A percentile compares a stretch with the other conserved stretches of the same genome.
phyloP scores from a whole-genome alignment of 2,329 filamentous ascomycete species.

The Penicillium concentricum region DNA sequence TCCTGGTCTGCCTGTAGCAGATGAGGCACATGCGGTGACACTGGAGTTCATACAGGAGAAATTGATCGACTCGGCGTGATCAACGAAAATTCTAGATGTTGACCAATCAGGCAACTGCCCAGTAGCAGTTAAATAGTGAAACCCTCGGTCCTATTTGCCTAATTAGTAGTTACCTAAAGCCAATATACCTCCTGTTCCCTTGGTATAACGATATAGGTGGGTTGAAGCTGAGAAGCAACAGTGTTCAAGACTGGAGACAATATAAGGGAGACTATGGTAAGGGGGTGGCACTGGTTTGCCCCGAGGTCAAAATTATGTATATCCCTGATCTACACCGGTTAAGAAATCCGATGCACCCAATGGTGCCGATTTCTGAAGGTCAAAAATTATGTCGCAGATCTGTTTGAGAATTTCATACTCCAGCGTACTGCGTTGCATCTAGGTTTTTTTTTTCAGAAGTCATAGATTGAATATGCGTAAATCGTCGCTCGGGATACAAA shows the following conservation, averaged over 20 bases:
- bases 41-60: background rate
- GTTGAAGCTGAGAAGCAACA: too few species aligned
- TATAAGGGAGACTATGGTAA: too few species aligned
- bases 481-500: slow-evolving; percentile 10
- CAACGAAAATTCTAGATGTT: background rate
- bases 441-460: background rate
- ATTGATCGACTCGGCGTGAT: background rate
- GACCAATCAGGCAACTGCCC: background rate
- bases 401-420: background rate
- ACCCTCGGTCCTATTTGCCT: background rate
- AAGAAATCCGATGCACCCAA: background rate
- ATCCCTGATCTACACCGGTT: background rate
- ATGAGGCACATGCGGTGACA: background rate
- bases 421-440: background rate
- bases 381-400: background rate
- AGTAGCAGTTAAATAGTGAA: background rate
- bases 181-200: background rate
- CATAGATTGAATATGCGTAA: slow-evolving; percentile 14
- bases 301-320: background rate
- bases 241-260: too few species aligned
- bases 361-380: background rate
- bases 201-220: background rate
- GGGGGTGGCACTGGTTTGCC: background rate
- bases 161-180: background rate
- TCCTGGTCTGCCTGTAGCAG: background rate